These are phyloP conservation scores for Solanum hybrid DNA, from an alignment of 305 asterid species.

Conservation along the genomic window DNA sequence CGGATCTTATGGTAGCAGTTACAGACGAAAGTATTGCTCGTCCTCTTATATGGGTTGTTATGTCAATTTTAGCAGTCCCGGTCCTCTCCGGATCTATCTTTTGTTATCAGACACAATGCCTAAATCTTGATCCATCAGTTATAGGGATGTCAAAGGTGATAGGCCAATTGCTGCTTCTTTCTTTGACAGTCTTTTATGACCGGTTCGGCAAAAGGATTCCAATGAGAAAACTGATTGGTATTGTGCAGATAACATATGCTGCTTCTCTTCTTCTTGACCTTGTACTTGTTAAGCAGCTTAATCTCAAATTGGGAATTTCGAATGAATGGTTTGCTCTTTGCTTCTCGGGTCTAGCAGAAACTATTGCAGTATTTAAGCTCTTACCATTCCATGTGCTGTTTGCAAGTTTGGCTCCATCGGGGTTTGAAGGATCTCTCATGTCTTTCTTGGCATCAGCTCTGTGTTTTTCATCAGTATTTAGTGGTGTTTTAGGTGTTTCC, in stretches of 20 bases:
- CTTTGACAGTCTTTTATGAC: constrained; percentile 44
- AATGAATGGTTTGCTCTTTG: constrained; percentile 58
- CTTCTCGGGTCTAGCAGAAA: constrained; percentile 74
- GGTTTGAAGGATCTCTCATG: constrained; percentile 80
- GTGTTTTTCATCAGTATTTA: constrained; percentile 57
- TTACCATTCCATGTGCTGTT: constrained; percentile 61
- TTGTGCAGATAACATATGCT: constrained; percentile 47
- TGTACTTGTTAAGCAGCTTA: constrained; percentile 53
- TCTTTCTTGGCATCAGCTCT: constrained; percentile 60
- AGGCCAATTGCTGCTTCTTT: constrained; percentile 66
- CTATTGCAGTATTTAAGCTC: constrained; percentile 72
- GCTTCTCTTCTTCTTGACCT: constrained; percentile 65
- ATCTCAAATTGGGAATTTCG: constrained; percentile 50
- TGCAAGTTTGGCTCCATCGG: constrained; percentile 65
- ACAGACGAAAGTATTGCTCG: constrained; percentile 39
- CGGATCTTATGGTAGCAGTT: constrained; percentile 44
- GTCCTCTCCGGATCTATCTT: constrained; percentile 66
- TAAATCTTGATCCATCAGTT: constrained; percentile 56
- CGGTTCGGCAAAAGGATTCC: constrained; percentile 47
- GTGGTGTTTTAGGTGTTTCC: constrained; percentile 76
- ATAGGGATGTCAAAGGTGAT: constrained; percentile 80
- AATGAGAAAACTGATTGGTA: constrained; percentile 37
- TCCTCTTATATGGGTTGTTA: constrained; percentile 60
- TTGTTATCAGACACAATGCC: constrained; percentile 73
- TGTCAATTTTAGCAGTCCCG: constrained; percentile 49